A percentile compares a stretch with the other conserved stretches of the same genome.
These are phyloP conservation scores for Myxozyma sirexii DNA, from an alignment of 805 yeast species.

Conservation along the genomic window DNA sequence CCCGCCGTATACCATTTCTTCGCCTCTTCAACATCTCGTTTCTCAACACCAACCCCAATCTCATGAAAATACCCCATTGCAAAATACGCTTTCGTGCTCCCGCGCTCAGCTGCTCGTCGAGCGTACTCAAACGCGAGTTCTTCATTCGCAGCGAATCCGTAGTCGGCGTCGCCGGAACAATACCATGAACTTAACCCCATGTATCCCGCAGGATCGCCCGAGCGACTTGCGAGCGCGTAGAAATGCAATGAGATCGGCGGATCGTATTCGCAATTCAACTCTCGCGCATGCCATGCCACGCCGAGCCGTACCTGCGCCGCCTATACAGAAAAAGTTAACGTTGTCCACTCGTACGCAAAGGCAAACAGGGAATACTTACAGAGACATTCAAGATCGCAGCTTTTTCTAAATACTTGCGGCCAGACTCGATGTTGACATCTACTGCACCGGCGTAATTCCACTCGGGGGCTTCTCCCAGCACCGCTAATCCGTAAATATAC, in stretches of 20 bases:
- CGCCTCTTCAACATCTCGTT: constrained; percentile 3
- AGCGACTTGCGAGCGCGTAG: constrained; percentile 33
- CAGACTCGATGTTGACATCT: constrained; percentile 14
- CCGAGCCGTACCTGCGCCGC: constrained; percentile 34
- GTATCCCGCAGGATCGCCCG: constrained; percentile 44
- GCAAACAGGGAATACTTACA: constrained; percentile 10
- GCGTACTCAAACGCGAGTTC: constrained; percentile 72
- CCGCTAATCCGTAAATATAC: constrained; percentile 44
- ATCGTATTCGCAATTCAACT: constrained; percentile 24
- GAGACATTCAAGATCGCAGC: constrained; percentile 45
- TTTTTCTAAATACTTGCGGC: constrained; percentile 35
- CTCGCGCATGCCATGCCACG: constrained; percentile 29
- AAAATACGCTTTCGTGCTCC: constrained; percentile 63
- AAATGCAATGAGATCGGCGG: constrained; percentile 35
- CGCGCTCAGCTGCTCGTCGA: constrained; percentile 56
- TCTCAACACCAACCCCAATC: constrained; percentile 48
- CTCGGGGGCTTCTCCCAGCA: constrained; percentile 40
- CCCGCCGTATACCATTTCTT: constrained; percentile 1
- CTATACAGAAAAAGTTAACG: too few relatives aligned
- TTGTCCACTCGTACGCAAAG: too few relatives aligned
- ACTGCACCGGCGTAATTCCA: background rate
- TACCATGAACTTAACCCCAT: constrained; percentile 57
- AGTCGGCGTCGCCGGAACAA: constrained; percentile 66
- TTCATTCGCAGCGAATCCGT: constrained; percentile 56
- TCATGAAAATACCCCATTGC: constrained; percentile 70